Percentiles rank a stretch among this genome's conserved stretches.
These are phyloP conservation scores for Penicillium herquei DNA, from an alignment of 495 filamentous ascomycete species.

Conservation along the genomic window DNA sequence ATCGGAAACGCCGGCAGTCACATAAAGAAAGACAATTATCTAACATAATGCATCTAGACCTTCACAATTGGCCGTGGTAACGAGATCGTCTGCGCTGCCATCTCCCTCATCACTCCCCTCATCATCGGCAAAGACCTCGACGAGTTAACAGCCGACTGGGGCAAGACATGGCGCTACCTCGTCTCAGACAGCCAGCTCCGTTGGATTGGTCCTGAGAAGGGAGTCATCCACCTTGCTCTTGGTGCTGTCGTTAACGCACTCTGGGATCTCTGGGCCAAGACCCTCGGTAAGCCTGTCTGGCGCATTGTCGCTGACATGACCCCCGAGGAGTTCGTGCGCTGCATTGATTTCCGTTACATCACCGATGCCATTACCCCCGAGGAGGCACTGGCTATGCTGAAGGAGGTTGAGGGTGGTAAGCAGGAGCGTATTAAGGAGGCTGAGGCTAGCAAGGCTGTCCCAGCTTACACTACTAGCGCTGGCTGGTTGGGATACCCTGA, in stretches of 20 bases:
- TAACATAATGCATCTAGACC: conserved; percentile 53
- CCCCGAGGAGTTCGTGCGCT: conserved; percentile 79
- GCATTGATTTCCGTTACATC: conserved; percentile 93
- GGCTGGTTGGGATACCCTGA: conserved; percentile 94
- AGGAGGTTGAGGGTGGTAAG: conserved; percentile 61
- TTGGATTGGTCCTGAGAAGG: conserved; percentile 96
- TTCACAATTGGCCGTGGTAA: conserved; percentile 97
- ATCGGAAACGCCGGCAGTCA: not conserved
- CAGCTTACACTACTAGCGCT: conserved; percentile 87
- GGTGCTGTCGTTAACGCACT: conserved; percentile 89
- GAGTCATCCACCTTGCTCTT: conserved; percentile 88
- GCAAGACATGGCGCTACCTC: conserved; percentile 85
- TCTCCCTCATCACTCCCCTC: conserved; percentile 70
- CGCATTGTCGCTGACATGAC: conserved; percentile 84
- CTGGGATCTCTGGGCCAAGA: conserved; percentile 95
- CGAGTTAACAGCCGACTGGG: conserved; percentile 77
- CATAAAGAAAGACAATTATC: not conserved
- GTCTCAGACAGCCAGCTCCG: conserved; percentile 87
- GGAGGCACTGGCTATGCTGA: conserved; percentile 73
- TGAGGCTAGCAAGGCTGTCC: conserved; percentile 67
- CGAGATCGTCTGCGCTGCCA: conserved; percentile 87
- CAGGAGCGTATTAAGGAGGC: conserved; percentile 66
- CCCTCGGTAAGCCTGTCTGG: conserved; percentile 85
- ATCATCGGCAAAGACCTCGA: conserved; percentile 70
- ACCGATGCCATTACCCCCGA: conserved; percentile 88